Percentiles rank a stretch among this genome's conserved stretches.
Evolutionary conservation across 2,329 filamentous ascomycete species (phyloP).

Genomic region (Teratosphaeria nubilosa): DNA sequence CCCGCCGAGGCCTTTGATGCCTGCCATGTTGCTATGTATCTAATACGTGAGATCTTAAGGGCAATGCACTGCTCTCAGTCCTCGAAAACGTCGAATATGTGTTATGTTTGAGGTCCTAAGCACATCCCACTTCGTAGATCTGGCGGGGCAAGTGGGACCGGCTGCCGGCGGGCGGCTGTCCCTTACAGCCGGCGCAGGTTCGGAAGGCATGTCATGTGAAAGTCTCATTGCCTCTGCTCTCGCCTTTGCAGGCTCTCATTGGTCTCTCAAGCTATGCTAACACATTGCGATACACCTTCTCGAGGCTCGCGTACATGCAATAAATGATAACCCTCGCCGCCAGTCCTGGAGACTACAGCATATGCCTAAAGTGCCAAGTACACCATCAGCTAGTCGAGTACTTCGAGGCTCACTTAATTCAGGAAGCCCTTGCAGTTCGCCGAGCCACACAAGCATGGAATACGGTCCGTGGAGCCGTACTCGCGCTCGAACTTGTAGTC

Average conservation of each 20-base stretch:
- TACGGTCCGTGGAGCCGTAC: constrained; percentile 85
- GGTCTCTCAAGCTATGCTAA: neutral
- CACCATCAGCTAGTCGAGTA: neutral
- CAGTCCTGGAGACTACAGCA: neutral
- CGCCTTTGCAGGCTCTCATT: neutral
- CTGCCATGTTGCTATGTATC: constrained; percentile 33
- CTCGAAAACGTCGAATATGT: too few relatives aligned
- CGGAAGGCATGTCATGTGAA: neutral
- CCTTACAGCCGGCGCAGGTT: neutral
- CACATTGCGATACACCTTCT: neutral
- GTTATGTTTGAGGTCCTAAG: too few relatives aligned
- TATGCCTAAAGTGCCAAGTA: neutral
- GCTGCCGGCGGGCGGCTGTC: neutral
- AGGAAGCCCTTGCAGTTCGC: constrained; percentile 97
- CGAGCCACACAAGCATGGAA: constrained; percentile 93
- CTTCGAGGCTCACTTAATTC: constrained; percentile 48
- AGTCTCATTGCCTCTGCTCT: neutral
- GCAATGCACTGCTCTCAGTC: too few relatives aligned
- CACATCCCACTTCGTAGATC: neutral
- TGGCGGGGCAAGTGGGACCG: neutral
- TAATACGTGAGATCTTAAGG: neutral
- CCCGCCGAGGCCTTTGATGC: constrained; percentile 54
- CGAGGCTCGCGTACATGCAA: neutral
- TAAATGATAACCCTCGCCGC: neutral
- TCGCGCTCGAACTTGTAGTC: constrained; percentile 99